A percentile compares a stretch with the other conserved stretches of the same genome.
phyloP scores from a whole-genome alignment of 1,284 basidiomycete species.

The Takashimella koratensis region DNA sequence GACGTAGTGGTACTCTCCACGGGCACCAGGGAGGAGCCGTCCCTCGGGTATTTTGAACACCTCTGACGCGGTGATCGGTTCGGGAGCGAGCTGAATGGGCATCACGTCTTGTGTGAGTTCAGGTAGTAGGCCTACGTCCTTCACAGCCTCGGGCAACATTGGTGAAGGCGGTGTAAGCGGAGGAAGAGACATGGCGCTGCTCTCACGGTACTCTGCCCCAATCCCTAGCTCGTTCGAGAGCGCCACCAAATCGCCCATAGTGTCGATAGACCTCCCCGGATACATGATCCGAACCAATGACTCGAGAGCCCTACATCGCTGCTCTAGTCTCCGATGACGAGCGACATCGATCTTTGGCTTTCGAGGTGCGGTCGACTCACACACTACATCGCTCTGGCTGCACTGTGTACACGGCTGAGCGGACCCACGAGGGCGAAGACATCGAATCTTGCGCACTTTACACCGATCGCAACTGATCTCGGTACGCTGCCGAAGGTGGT shows the following conservation, averaged over 20 bases:
- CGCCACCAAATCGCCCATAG: neutral
- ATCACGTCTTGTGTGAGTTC: too few species aligned
- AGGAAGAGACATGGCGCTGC: neutral
- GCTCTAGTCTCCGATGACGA: neutral
- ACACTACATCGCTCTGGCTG: neutral
- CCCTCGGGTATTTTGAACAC: conserved; percentile 18
- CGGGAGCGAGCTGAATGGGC: too few species aligned
- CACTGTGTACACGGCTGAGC: neutral
- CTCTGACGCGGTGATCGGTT: too few species aligned
- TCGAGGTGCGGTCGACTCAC: neutral
- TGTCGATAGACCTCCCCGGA: neutral
- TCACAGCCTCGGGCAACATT: too few species aligned
- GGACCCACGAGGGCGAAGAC: neutral
- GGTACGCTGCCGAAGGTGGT: neutral
- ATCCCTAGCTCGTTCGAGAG: neutral
- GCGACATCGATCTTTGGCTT: neutral
- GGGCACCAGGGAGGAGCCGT: conserved; percentile 15
- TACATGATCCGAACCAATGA: neutral
- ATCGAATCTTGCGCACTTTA: neutral
- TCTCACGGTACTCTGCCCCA: neutral
- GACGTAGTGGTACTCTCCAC: conserved; percentile 20
- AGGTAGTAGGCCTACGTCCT: too few species aligned
- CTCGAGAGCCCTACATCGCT: neutral
- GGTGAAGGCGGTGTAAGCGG: neutral
- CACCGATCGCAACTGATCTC: neutral